Base-by-base conservation (phyloP, 345 rosid species). In the Anastatica hierochuntica region DNA sequence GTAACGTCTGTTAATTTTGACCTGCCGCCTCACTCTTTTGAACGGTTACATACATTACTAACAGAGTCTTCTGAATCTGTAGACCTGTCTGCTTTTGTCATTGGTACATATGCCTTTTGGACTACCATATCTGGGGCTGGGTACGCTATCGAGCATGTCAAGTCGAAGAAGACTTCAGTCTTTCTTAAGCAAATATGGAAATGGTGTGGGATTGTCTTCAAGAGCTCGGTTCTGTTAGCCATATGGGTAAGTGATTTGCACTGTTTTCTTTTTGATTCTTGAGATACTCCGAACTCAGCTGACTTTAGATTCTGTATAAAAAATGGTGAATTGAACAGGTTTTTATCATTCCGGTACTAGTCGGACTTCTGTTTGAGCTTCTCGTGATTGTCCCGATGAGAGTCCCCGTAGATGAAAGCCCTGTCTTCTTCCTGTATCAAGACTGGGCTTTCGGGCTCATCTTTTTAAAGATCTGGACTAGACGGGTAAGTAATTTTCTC, bases 381-480 rank as follows among this genome's bases (percentile, higher is more conserved):
- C 50, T 94, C 79, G 95, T 94, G 55, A 85, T 94, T 73, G 99
- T 88, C 43, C 99, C 99, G 3, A 83, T 94, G 97, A 79, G 99
- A 62, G 97, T 94, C 49, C 99, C 97, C 11, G 94, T 85, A 49
- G 97, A 94, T 55, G 99, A 94, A 74, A 94, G 99, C 68, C 99
- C 99, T 4, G 99, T 94, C 56, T 94, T 94, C 74, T 94, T 94
- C 53, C 71, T 94, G 38, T 94, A 94, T 69, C 99, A 94, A 69
- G 97, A 94, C 60, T 94, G 99, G 99, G 97, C 99, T 13, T 72
- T 94, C 48, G 99, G 97, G 29, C 89, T 94, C 23, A 85, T 94
- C 64, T 85, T 94, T 63, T 85, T 94, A 42, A 94, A 94, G 84
- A 94, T 94, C 55, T 94, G 99, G 97, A 94, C 99, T 27, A 78